Conservation (phyloP, 768 basidiomycete genomes). For the Lanmaoa rubissima region DNA sequence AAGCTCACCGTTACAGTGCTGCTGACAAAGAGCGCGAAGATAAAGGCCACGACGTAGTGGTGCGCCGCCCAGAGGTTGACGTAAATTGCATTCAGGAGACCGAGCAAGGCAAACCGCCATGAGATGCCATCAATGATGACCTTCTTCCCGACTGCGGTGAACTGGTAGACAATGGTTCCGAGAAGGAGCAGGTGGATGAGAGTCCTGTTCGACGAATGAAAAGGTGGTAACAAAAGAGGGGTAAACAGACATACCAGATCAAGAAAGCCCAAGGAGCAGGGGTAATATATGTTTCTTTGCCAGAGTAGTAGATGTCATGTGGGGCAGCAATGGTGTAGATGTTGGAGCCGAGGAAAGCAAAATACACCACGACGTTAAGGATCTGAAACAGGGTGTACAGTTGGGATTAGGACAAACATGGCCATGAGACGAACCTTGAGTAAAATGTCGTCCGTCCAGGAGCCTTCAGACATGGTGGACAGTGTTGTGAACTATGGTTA, state of each 20-base stretch:
- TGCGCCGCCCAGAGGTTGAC: slow-evolving; percentile 81
- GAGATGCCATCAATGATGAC: slow-evolving; percentile 83
- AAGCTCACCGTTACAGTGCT: slow-evolving; percentile 53
- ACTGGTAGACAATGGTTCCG: slow-evolving; percentile 89
- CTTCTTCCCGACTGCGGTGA: slow-evolving; percentile 72
- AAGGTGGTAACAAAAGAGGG: background rate
- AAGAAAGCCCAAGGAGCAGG: slow-evolving; percentile 93
- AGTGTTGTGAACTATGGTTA: background rate
- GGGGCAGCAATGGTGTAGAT: slow-evolving; percentile 82
- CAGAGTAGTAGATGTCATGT: slow-evolving; percentile 63
- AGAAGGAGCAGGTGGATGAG: slow-evolving; percentile 89
- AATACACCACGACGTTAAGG: slow-evolving; percentile 78
- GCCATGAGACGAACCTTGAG: slow-evolving; percentile 58
- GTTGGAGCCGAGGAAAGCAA: slow-evolving; percentile 87
- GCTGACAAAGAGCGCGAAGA: slow-evolving; percentile 86
- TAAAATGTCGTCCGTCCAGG: slow-evolving; percentile 76
- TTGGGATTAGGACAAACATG: background rate
- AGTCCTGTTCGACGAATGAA: slow-evolving; percentile 49
- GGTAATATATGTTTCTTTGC: slow-evolving; percentile 89
- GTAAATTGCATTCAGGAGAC: slow-evolving; percentile 84
- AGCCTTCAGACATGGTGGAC: slow-evolving; percentile 48
- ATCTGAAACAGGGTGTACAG: slow-evolving; percentile 40
- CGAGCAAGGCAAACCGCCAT: slow-evolving; percentile 91
- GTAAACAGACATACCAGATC: slow-evolving; percentile 61
- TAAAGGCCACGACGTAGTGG: slow-evolving; percentile 78